Conservation (phyloP, 441 rosid genomes). For the Adansonia madagascariensis region DNA sequence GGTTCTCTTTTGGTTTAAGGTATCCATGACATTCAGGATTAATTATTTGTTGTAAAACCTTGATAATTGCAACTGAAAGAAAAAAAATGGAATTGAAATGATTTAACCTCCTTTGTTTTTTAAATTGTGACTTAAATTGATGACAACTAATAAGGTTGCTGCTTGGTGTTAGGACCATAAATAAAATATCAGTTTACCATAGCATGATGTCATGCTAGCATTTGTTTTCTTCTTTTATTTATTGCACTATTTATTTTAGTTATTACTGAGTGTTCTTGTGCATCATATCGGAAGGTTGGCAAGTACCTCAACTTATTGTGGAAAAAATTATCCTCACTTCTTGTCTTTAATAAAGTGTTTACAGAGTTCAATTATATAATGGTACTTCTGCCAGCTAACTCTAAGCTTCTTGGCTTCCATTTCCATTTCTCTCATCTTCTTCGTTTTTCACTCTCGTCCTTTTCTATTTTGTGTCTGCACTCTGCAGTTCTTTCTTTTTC, state of each 20-base stretch:
- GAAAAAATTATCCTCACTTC: background rate
- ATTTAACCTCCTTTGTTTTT: conserved; percentile 1
- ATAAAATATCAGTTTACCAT: background rate
- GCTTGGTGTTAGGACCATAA: background rate
- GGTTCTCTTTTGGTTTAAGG: conserved; percentile 3
- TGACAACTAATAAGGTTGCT: background rate
- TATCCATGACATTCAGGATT: background rate
- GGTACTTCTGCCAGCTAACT: background rate
- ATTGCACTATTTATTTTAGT: background rate
- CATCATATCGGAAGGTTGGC: background rate
- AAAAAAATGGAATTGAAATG: background rate
- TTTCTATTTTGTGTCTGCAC: background rate
- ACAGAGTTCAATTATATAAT: background rate
- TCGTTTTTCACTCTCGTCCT: background rate
- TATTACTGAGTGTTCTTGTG: background rate
- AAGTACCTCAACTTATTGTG: background rate
- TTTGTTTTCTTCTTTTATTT: background rate
- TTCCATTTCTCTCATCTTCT: background rate
- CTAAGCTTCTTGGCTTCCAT: conserved; percentile 5
- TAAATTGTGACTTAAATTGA: background rate
- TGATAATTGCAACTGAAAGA: background rate
- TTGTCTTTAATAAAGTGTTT: background rate
- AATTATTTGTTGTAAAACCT: background rate
- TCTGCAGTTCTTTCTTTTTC: conserved; percentile 5
- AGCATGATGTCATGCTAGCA: background rate